phyloP scores from a whole-genome alignment of 2,329 filamentous ascomycete species.

The Cryphonectria radicalis region DNA sequence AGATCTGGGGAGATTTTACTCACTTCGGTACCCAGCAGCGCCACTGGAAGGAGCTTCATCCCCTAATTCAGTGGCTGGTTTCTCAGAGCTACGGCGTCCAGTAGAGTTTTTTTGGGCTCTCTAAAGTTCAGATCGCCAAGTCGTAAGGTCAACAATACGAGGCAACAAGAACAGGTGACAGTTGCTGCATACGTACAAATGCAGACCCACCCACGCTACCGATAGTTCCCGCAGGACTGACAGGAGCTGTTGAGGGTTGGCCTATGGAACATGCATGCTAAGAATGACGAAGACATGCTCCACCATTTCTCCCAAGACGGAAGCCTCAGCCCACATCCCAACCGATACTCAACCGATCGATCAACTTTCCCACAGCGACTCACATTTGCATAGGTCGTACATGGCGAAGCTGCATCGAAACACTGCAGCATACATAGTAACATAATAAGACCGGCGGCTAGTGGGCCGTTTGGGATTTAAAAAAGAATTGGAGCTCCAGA shows the following conservation, averaged over 20 bases:
- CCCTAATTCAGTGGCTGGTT: neutral
- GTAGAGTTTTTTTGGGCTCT: neutral
- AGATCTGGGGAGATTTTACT: neutral
- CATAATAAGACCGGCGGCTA: slow-evolving; percentile 5
- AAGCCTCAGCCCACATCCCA: slow-evolving; percentile 18
- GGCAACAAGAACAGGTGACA: neutral
- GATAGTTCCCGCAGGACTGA: neutral
- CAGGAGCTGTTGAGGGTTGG: slow-evolving; percentile 17
- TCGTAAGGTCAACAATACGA: neutral
- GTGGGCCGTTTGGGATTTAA: slow-evolving; percentile 1
- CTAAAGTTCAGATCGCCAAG: neutral
- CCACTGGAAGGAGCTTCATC: neutral
- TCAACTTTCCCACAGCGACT: slow-evolving; percentile 1
- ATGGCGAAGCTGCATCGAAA: neutral
- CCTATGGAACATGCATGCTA: neutral
- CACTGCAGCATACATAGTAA: neutral
- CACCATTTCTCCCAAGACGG: slow-evolving; percentile 21
- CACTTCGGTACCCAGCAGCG: neutral
- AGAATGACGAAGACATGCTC: slow-evolving; percentile 23
- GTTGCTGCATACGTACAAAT: slow-evolving; percentile 1
- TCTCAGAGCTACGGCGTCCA: neutral
- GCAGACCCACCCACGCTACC: slow-evolving; percentile 11
- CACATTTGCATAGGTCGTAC: slow-evolving; percentile 3
- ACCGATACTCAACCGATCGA: slow-evolving; percentile 13
- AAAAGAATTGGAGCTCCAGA: neutral